Evolutionary conservation across 768 basidiomycete species (phyloP).

Genomic region (Boletus subcaerulescens): DNA sequence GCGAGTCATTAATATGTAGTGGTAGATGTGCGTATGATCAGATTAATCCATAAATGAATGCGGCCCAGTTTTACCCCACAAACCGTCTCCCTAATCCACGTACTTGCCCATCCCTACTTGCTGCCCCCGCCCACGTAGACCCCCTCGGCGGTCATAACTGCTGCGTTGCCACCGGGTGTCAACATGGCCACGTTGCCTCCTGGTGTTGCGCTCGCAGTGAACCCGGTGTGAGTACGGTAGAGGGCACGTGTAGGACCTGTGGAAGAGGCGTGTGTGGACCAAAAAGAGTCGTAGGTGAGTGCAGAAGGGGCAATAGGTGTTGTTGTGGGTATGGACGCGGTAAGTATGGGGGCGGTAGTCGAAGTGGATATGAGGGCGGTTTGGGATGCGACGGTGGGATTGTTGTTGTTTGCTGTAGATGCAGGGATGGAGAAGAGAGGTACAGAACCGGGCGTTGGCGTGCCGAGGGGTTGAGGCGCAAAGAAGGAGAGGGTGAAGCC

Average conservation of each 20-base stretch:
- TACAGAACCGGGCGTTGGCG: not conserved
- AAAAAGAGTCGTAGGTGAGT: slow-evolving; percentile 62
- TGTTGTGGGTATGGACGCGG: slow-evolving; percentile 2
- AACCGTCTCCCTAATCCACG: not conserved
- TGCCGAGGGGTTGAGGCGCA: not conserved
- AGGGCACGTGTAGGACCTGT: slow-evolving; percentile 26
- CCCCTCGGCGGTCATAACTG: slow-evolving; percentile 32
- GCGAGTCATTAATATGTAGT: too few species aligned
- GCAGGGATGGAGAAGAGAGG: slow-evolving; percentile 1
- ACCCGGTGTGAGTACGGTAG: slow-evolving; percentile 30
- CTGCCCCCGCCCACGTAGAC: slow-evolving; percentile 30
- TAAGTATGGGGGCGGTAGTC: not conserved
- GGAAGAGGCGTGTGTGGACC: slow-evolving; percentile 49
- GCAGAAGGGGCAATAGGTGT: slow-evolving; percentile 22
- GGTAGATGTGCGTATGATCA: slow-evolving; percentile 10
- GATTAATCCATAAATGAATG: slow-evolving; percentile 24
- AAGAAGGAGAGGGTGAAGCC: not conserved
- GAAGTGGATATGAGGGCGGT: not conserved
- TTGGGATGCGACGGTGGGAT: not conserved
- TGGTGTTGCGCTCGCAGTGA: slow-evolving; percentile 23
- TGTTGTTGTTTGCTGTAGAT: not conserved
- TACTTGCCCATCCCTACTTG: not conserved
- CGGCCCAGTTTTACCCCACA: not conserved
- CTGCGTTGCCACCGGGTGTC: slow-evolving; percentile 30
- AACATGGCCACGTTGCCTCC: slow-evolving; percentile 32